Base-by-base conservation (phyloP, 2,329 filamentous ascomycete species). In the Colletotrichum siamense region DNA sequence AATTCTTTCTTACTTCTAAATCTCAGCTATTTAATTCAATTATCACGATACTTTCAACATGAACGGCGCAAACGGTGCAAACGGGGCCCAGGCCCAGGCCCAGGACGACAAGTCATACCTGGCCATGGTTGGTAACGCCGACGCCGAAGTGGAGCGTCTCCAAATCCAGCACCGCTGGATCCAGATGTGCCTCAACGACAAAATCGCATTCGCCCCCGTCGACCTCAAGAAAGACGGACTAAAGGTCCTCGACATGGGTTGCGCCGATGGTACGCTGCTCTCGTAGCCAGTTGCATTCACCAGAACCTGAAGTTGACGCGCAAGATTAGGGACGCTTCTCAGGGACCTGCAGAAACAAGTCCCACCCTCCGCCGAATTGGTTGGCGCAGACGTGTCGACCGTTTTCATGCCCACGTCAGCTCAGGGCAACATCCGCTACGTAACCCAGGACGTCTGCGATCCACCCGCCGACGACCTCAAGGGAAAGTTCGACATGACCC, bases 101-200 rank as follows among this genome's bases (percentile, higher is more conserved):
- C 15, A 30, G 18, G 32, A 63, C 22, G 7, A 61, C 26, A 66
- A 36, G n/a, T 18, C 49, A 5, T 71, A 71, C 28, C 28, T 71
- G 13, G 61, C 68, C 9, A 66, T 61, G 67, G 52, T 75, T 9
- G 68, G 72, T 52, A 62, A 75, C 36, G 34, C 61, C 30, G 15
- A 75, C 18, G 72, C 61, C 79, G 82, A 78, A 62, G 78, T 82
- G 34, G 72, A 67, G 30, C 22, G 74, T 4, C 67, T 78, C 7
- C 69, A 61, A 52, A 69, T 73, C 12, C 77, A 78, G 39, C 77
- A 78, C 52, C 30, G 61, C 22, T 78, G 76, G 77, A 65, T 78
- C 5, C 68, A 77, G 9, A 64, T 55, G 30, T 68, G 72, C 24
- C 66, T 75, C n/a, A 59, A 78, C 4, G 65, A 72, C 26, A 44